Percentiles rank a stretch among this genome's conserved stretches.
Conservation (phyloP, 805 yeast species). For the Kurtzmaniella cleridarum region DNA sequence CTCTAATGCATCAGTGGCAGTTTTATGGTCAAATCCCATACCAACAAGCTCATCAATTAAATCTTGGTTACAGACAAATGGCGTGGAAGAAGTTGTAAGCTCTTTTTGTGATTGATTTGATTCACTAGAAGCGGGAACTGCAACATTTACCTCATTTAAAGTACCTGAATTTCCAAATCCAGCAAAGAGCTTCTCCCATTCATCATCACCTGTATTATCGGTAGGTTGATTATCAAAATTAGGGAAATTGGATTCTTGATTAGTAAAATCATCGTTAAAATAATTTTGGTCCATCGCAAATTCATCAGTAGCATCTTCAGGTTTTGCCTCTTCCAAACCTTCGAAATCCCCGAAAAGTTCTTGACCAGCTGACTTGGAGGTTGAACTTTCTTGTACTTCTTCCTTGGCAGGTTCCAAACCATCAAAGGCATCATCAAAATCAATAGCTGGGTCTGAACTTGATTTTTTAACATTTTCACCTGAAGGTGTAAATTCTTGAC, state of each 20-base stretch:
- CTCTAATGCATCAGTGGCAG: conserved; percentile 64
- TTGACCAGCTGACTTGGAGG: conserved; percentile 8
- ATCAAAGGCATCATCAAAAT: conserved; percentile 33
- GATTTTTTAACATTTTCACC: background rate
- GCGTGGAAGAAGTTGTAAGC: conserved; percentile 21
- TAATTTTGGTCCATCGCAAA: conserved; percentile 16
- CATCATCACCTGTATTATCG: conserved; percentile 53
- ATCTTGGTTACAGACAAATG: conserved; percentile 25
- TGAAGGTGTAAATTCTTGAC: background rate
- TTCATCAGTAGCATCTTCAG: conserved; percentile 26
- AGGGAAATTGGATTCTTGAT: conserved; percentile 9
- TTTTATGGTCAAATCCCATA: conserved; percentile 77
- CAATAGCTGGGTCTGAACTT: conserved; percentile 14
- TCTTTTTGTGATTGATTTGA: background rate
- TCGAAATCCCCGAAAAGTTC: conserved; percentile 37
- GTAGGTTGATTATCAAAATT: conserved; percentile 18
- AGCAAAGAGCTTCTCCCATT: conserved; percentile 92
- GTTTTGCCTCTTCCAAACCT: conserved; percentile 30
- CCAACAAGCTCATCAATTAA: conserved; percentile 77
- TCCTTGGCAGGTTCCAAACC: conserved; percentile 31
- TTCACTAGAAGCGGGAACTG: conserved; percentile 12
- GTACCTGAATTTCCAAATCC: conserved; percentile 60
- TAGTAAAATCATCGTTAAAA: conserved; percentile 25
- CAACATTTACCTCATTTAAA: conserved; percentile 1
- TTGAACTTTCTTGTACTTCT: background rate